A percentile compares a stretch with the other conserved stretches of the same genome.
Evolutionary conservation across 306 rosid species (phyloP).

Genomic region (Vigna radiata): DNA sequence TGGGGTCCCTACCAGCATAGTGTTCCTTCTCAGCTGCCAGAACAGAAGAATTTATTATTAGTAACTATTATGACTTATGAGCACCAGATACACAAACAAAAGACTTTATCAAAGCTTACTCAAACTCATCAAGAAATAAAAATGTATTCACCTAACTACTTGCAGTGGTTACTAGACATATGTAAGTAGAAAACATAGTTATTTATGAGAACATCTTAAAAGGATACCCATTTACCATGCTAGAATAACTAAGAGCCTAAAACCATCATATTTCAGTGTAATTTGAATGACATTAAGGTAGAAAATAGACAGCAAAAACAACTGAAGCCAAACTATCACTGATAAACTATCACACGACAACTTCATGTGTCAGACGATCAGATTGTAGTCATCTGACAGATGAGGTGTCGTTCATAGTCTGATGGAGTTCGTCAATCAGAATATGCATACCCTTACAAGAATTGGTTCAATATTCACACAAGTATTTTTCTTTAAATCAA

Average conservation of each 20-base stretch:
- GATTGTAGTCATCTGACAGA: no score
- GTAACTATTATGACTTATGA: conserved; percentile 6
- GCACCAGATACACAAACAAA: neutral
- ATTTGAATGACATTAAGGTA: conserved; percentile 12
- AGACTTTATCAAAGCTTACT: neutral
- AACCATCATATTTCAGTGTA: neutral
- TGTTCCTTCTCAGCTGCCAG: conserved; percentile 92
- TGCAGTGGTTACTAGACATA: neutral
- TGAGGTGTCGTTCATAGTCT: no score
- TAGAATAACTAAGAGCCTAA: conserved; percentile 15
- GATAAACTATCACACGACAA: no score
- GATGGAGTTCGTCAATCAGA: neutral
- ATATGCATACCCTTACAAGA: neutral
- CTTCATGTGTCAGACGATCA: no score
- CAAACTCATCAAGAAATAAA: neutral
- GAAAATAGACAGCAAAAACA: conserved; percentile 9
- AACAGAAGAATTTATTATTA: conserved; percentile 7
- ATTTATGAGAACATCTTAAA: neutral
- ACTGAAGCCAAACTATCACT: neutral
- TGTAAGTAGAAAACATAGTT: neutral
- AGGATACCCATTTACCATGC: neutral
- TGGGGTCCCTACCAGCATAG: conserved; percentile 93
- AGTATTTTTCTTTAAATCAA: neutral
- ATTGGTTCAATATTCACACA: conserved; percentile 24
- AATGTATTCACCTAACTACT: no score